These are phyloP conservation scores for Ensete glaucum DNA, from an alignment of 176 grass and related monocot genomes.

Conservation along the genomic window DNA sequence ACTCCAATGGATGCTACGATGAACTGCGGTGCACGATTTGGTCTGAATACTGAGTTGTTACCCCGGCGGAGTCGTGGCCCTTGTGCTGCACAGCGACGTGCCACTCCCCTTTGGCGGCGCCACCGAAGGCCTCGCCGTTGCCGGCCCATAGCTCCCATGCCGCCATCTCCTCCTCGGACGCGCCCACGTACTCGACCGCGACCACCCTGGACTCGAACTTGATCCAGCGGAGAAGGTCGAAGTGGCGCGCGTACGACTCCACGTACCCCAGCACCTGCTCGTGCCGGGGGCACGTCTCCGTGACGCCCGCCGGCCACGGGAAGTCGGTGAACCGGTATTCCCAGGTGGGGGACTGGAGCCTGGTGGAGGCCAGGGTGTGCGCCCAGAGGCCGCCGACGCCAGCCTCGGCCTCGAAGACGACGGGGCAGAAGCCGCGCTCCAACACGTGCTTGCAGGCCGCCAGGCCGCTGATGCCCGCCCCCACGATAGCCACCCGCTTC, in stretches of 20 bases:
- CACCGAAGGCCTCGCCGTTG: constrained; percentile 61
- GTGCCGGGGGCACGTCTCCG: constrained; percentile 34
- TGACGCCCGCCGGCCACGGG: constrained; percentile 50
- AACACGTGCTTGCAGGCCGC: constrained; percentile 67
- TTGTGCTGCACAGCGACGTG: constrained; percentile 34
- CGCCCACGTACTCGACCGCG: constrained; percentile 31
- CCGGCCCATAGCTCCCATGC: constrained; percentile 56
- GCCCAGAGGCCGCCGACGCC: constrained; percentile 57
- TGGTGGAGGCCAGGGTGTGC: constrained; percentile 43
- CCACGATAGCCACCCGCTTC: constrained; percentile 53
- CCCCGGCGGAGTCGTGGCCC: neutral
- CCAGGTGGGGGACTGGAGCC: constrained; percentile 35
- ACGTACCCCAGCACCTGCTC: constrained; percentile 51
- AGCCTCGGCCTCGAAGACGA: constrained; percentile 45
- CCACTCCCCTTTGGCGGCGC: constrained; percentile 28
- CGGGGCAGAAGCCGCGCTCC: constrained; percentile 44
- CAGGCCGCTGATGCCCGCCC: constrained; percentile 70
- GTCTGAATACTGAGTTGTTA: neutral
- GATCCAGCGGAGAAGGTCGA: constrained; percentile 41
- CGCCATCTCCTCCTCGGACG: constrained; percentile 21
- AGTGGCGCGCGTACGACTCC: constrained; percentile 55
- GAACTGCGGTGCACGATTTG: neutral
- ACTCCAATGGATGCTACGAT: neutral
- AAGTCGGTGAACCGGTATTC: constrained; percentile 59
- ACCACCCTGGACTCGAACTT: constrained; percentile 34